Base-by-base conservation (phyloP, 1,139 yeast species). In the Geotrichum restrictum region DNA sequence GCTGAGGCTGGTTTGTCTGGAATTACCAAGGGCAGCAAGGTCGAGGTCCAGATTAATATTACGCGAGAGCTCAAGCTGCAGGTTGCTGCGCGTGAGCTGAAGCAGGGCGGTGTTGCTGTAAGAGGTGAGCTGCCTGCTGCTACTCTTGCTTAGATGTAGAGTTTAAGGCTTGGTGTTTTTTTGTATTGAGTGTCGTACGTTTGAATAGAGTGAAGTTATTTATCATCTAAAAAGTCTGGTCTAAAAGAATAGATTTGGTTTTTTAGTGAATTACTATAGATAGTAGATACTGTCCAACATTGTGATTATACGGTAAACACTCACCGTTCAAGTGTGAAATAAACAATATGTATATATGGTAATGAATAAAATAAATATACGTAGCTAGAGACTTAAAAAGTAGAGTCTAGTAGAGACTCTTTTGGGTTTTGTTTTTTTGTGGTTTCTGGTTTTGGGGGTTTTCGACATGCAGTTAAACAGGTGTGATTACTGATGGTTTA, bases 11-110 rank as follows among this genome's bases (percentile, higher is more conserved):
- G 85, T 53, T 76, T 91, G 60, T 81, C 83, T 69, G 88, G 82
- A 63, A 84, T 83, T 65, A 77, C 80, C 64, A 82, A 85, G 55
- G 84, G 85, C 64, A 69, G 79, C 60, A 75, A 77, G 64, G 79
- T 91, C 61, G 96, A 93, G 74, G 82, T 91, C 53, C 79, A 81
- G 62, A 80, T 91, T 62, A 89, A 86, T 76, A 83, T 93, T 64
- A 84, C 88, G 64, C 87, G 82, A 68, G 95, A 88, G 55, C 91
- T 95, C 64, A 79, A 81, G 63, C 78, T 93, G 66, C 88, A 84
- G 67, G 81, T 89, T 58, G 80, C 88, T 60, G 96, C 88, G 51
- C 84, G 96, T 71, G 93, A 85, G 69, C 76, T 81, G 67, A 82
- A 82, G 71, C 81, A 82, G 62, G 94, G 91, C 45, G 75, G 69